phyloP scores from a whole-genome alignment of 2,329 filamentous ascomycete species.

The Fusarium luffae region DNA sequence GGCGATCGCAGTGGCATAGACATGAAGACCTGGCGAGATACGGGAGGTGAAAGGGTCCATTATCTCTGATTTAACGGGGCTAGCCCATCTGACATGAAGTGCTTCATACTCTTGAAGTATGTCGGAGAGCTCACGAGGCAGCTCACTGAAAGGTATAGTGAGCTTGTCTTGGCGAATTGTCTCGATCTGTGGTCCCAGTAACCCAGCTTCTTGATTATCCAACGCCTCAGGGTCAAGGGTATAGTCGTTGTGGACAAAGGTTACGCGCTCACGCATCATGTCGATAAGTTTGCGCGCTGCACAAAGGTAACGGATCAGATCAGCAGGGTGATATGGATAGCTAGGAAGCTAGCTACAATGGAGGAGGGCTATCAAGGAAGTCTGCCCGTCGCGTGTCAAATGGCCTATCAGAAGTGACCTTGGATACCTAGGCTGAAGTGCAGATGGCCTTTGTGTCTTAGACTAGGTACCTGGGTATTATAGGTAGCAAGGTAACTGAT shows the following conservation, averaged over 20 bases:
- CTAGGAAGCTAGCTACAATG: background rate
- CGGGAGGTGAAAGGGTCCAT: conserved; percentile 79
- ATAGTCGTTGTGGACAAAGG: conserved; percentile 77
- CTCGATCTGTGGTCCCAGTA: conserved; percentile 67
- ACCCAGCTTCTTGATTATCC: conserved; percentile 63
- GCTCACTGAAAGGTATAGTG: conserved; percentile 77
- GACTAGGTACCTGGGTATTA: background rate
- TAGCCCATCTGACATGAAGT: conserved; percentile 84
- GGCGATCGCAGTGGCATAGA: conserved; percentile 73
- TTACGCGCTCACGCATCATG: conserved; percentile 80
- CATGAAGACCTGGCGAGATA: conserved; percentile 82
- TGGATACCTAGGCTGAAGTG: background rate
- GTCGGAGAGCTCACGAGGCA: conserved; percentile 73
- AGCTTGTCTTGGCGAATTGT: conserved; percentile 83
- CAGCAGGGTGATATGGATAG: background rate
- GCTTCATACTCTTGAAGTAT: conserved; percentile 74
- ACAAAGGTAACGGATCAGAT: background rate
- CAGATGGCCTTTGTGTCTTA: conserved; percentile 4
- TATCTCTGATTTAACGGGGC: conserved; percentile 65
- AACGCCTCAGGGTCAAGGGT: conserved; percentile 73
- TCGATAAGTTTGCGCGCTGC: background rate
- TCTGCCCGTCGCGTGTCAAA: conserved; percentile 35
- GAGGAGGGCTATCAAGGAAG: conserved; percentile 11
- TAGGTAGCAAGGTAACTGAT: background rate
- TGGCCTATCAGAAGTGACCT: conserved; percentile 8